A percentile compares a stretch with the other conserved stretches of the same genome.
Evolutionary conservation across 257 asterid genomes (phyloP).

Genomic region (Fraxinus pennsylvanica): DNA sequence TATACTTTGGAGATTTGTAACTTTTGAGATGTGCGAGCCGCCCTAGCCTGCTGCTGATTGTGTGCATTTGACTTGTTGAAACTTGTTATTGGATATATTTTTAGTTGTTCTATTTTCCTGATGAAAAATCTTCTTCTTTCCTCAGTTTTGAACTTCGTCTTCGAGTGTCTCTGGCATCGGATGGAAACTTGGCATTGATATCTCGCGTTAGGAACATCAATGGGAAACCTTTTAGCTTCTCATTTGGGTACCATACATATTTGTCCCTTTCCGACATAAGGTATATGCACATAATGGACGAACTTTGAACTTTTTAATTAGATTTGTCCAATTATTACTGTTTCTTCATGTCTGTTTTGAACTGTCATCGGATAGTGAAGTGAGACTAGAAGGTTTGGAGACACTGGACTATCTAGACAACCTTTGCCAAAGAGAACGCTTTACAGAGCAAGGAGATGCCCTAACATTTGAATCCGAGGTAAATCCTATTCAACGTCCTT

Average conservation of each 20-base stretch:
- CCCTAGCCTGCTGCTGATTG: background rate
- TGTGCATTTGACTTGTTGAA: too few relatives aligned
- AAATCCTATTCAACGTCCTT: conserved; percentile 11
- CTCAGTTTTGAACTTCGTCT: conserved; percentile 85
- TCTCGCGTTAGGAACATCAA: conserved; percentile 86
- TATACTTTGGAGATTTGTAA: conserved; percentile 11
- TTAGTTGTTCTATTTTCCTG: background rate
- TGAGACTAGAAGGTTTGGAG: conserved; percentile 90
- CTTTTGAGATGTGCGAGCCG: background rate
- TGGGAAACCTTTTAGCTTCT: conserved; percentile 88
- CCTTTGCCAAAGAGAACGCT: conserved; percentile 71
- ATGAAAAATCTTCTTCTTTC: conserved; percentile 17
- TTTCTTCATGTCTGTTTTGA: background rate
- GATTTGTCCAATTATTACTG: background rate
- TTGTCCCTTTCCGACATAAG: conserved; percentile 91
- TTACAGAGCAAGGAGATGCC: conserved; percentile 96
- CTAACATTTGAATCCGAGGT: conserved; percentile 96
- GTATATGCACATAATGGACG: conserved; percentile 31
- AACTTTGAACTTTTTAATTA: background rate
- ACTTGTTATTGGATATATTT: too few relatives aligned
- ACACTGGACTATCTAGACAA: conserved; percentile 91
- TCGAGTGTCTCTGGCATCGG: conserved; percentile 69
- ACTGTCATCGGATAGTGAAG: conserved; percentile 56
- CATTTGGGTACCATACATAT: conserved; percentile 83
- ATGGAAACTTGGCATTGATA: conserved; percentile 75